Evolutionary conservation across 1,284 basidiomycete genomes (phyloP).

Genomic region (Wallemia hederae): DNA sequence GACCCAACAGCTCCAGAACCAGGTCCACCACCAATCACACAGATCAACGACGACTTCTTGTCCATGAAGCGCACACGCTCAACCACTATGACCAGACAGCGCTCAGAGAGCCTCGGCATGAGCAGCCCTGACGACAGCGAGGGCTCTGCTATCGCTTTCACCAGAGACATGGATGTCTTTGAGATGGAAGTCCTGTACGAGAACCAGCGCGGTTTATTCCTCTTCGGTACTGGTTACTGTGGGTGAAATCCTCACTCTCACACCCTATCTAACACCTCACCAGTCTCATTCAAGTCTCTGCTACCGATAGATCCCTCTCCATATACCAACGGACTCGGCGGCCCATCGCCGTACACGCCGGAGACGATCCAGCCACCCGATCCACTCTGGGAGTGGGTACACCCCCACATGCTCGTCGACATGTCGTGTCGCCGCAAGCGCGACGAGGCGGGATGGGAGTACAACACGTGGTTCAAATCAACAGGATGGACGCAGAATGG

Average conservation of each 20-base stretch:
- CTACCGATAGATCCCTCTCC: not conserved
- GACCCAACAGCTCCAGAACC: too few relatives aligned
- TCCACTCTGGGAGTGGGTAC: not conserved
- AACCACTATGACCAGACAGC: not conserved
- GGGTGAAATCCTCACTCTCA: not conserved
- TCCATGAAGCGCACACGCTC: not conserved
- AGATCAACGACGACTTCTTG: not conserved
- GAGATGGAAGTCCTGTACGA: not conserved
- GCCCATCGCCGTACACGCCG: not conserved
- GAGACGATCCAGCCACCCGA: not conserved
- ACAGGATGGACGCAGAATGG: not conserved
- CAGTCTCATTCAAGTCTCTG: not conserved
- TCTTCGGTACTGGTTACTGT: not conserved
- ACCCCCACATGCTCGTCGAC: not conserved
- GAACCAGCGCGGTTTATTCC: not conserved
- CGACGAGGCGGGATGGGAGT: not conserved
- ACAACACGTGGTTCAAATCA: not conserved
- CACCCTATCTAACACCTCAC: too few relatives aligned
- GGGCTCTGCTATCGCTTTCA: not conserved
- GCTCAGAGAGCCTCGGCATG: not conserved
- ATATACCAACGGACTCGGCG: not conserved
- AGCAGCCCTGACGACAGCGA: not conserved
- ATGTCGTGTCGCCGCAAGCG: not conserved
- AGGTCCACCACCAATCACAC: not conserved
- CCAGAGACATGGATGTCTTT: not conserved